A percentile compares a stretch with the other conserved stretches of the same genome.
Evolutionary conservation across 1,139 yeast genomes (phyloP).

Genomic region (Taiozyma sp.): DNA sequence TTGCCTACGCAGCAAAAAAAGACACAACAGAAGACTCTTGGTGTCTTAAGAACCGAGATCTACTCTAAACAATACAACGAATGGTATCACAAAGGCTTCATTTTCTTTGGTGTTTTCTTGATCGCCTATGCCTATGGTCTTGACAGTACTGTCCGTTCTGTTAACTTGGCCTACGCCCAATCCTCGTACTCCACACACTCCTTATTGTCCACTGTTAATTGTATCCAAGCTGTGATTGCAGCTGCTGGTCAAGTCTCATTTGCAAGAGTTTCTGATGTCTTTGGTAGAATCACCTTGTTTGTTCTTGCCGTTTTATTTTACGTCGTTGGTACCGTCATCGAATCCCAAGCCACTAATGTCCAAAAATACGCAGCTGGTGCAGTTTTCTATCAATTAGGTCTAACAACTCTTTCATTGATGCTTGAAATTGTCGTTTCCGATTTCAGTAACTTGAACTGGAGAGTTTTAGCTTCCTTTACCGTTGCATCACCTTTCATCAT

Average conservation of each 20-base stretch:
- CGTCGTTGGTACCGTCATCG: constrained; percentile 61
- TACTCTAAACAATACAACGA: constrained; percentile 6
- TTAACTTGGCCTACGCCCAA: constrained; percentile 50
- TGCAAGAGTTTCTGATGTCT: constrained; percentile 62
- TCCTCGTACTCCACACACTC: constrained; percentile 51
- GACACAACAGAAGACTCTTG: constrained; percentile 8
- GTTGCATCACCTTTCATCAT: constrained; percentile 68
- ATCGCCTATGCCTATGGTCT: constrained; percentile 62
- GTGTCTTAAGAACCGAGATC: constrained; percentile 8
- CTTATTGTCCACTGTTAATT: constrained; percentile 56
- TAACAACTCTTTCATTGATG: constrained; percentile 52
- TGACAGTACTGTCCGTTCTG: constrained; percentile 47
- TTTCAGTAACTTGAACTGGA: constrained; percentile 62
- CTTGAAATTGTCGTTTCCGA: constrained; percentile 58
- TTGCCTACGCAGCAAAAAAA: constrained; percentile 1
- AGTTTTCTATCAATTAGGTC: constrained; percentile 64
- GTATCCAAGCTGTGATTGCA: constrained; percentile 56
- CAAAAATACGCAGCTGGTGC: constrained; percentile 67
- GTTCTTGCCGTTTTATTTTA: constrained; percentile 52
- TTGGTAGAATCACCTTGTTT: constrained; percentile 59
- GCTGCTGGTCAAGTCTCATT: constrained; percentile 70
- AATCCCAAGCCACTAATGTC: constrained; percentile 56
- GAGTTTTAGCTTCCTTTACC: constrained; percentile 52
- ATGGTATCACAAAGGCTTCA: not conserved
- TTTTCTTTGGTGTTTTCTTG: constrained; percentile 19